These are phyloP conservation scores for Kluyveromyces lactis DNA, from an alignment of 805 yeast genomes.

Conservation along the genomic window DNA sequence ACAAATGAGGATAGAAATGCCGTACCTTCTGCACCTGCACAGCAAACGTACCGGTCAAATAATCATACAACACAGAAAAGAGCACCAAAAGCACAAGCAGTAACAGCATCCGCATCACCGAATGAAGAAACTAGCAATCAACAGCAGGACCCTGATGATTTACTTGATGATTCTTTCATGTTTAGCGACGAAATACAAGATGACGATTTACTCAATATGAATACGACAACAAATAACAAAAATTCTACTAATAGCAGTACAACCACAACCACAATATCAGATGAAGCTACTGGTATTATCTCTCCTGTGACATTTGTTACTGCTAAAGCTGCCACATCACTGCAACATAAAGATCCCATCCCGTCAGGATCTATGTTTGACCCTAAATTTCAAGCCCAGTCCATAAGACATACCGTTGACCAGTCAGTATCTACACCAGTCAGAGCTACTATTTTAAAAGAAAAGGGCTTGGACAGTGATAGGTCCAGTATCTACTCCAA, in stretches of 20 bases:
- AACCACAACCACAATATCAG: conserved; percentile 2
- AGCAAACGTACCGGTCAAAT: background rate
- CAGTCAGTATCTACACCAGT: conserved; percentile 62
- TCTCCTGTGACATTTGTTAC: conserved; percentile 42
- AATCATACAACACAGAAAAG: background rate
- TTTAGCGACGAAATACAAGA: conserved; percentile 42
- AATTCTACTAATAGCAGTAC: conserved; percentile 10
- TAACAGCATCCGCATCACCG: conserved; percentile 6
- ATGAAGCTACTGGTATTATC: background rate
- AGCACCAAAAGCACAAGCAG: conserved; percentile 3
- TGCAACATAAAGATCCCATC: conserved; percentile 38
- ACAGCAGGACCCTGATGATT: conserved; percentile 21
- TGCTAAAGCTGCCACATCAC: conserved; percentile 53
- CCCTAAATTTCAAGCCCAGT: conserved; percentile 49
- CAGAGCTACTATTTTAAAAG: conserved; percentile 18
- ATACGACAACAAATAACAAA: conserved; percentile 19
- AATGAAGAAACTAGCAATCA: background rate
- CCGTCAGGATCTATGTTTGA: conserved; percentile 39
- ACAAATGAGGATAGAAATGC: background rate
- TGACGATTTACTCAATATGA: conserved; percentile 31
- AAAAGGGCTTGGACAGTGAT: conserved; percentile 15
- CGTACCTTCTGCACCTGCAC: background rate
- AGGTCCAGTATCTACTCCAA: conserved; percentile 20
- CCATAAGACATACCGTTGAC: conserved; percentile 53
- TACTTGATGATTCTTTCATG: conserved; percentile 45